Evolutionary conservation across 129 eudicot genomes (phyloP).

Genomic region (Solidago caesia): DNA sequence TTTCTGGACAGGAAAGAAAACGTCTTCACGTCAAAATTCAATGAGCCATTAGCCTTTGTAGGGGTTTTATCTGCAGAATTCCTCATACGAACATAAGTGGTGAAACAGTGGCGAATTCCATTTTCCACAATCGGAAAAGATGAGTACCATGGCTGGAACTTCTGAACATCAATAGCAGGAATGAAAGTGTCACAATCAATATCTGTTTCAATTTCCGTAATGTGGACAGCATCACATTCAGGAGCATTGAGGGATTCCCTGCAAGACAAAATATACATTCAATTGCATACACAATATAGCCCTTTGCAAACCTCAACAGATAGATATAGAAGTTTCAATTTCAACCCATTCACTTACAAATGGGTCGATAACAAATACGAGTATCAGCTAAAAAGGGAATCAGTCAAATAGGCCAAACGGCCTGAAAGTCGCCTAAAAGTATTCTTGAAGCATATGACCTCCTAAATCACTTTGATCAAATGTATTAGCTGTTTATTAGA

Average conservation of each 20-base stretch:
- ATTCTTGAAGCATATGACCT: too few relatives aligned
- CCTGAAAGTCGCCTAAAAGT: too few relatives aligned
- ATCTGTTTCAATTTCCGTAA: conserved; percentile 66
- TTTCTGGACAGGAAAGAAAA: conserved; percentile 61
- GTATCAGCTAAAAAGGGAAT: too few relatives aligned
- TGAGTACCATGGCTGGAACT: conserved; percentile 84
- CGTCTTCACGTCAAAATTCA: conserved; percentile 41
- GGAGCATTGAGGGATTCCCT: conserved; percentile 83
- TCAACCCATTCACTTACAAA: background rate
- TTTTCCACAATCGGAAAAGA: conserved; percentile 67
- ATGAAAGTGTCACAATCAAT: conserved; percentile 87
- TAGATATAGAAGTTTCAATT: background rate
- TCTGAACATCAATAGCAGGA: conserved; percentile 62
- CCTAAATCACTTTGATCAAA: too few relatives aligned
- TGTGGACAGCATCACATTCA: conserved; percentile 80
- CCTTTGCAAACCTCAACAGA: conserved; percentile 1
- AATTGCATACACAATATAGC: background rate
- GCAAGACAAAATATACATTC: conserved; percentile 10
- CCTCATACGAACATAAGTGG: conserved; percentile 72
- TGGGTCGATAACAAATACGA: background rate
- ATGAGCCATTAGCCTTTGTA: conserved; percentile 20
- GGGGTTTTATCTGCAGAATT: conserved; percentile 30
- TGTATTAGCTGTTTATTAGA: too few relatives aligned
- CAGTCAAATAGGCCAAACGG: too few relatives aligned
- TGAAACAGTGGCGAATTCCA: conserved; percentile 55